Evolutionary conservation across 495 filamentous ascomycete species (phyloP), one percentile per base, ranked within the genome.

Genomic region (Aspergillus bertholletiae): DNA sequence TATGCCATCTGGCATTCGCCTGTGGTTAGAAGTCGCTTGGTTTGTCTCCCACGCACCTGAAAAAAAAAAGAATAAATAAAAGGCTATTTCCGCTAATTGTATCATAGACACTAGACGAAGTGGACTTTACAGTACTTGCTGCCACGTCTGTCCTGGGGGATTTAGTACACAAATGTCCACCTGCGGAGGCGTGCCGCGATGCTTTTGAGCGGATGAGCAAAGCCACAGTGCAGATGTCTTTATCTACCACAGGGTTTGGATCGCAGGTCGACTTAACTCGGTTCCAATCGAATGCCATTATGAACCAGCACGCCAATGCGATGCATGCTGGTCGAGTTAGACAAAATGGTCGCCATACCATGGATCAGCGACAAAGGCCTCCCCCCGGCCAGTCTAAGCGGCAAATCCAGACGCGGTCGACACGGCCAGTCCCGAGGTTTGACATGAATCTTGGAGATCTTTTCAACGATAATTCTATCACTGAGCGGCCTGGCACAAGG

Each of bases 1-100:
- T 97, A 96, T 66, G 91, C 94, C 15, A 93, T 97, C 40, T 97
- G 93, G 93, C 94, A 97, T 66, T 96, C 93, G 7, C 84, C 89
- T 32, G 79, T 88, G 44, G 93, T 97, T 17, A 80, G 92, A 58
- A 91, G 86, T 66, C 84, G 86, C 34, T 74, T 96, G 65, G 89
- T 92, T 81, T 73, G 88, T 71, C 21, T 24, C 43, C 15, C 35
- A n/a, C 1, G 39, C n/a, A 7, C 35, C 3, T 17, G 13, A 7
- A 20, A 9, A 7, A 3, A 15, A 20, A 6, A 18, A 26, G 21
- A 18, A 20, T 27, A n/a, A n/a, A n/a, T n/a, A n/a, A n/a, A n/a
- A n/a, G n/a, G n/a, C n/a, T n/a, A n/a, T n/a, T n/a, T n/a, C n/a
- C n/a, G 22, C 49, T 51, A 30, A 50, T 30, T 59, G 12, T 56